Evolutionary conservation across 768 basidiomycete species (phyloP), one percentile per base, ranked within the genome.

Genomic region (Fibroporia radiculosa): DNA sequence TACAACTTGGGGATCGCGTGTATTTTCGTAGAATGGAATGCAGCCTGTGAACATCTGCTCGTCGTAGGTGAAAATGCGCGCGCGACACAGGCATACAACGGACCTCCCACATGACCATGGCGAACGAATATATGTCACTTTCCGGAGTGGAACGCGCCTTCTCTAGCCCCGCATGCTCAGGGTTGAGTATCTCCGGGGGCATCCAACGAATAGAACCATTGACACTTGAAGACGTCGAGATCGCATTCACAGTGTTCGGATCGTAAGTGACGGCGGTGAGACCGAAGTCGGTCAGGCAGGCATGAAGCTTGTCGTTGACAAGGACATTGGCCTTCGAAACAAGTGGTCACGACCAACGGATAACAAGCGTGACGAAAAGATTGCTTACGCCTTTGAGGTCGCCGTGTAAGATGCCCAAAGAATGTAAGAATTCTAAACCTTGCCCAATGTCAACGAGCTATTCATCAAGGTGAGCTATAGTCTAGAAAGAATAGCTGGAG

Each of bases 271-370:
- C 16, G 1, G 40, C 31, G n/a, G 40, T 35, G 11, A 48, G 35
- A 13, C 47, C 47, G 28, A 48, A 43, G 27, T 48, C 47, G 11
- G 47, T n/a, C 2, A 48, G 41, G n/a, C 47, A 32, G 14, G 47
- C 47, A 10, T 19, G 2, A 6, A 16, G 16, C 6, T 33, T 13
- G 3, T 35, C 19, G 28, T 48, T 33, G 22, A 48, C 20, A 16
- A 48, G 41, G 24, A 48, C 37, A 23, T 48, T 43, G 3, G 47
- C 33, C 47, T 47, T 18, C n/a, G n/a, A 27, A 10, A 22, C 13
- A 13, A n/a, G 4, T 11, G 6, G 19, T 29, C n/a, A 19, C n/a
- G 22, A n/a, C 10, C 16, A 16, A 6, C 10, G 25, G 19, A 7
- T 16, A 23, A 14, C 6, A 7, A 4, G 29, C 19, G 18, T 27